Conservation (phyloP, 371 early-diverging fungal species). For the Mortierella sp. region DNA sequence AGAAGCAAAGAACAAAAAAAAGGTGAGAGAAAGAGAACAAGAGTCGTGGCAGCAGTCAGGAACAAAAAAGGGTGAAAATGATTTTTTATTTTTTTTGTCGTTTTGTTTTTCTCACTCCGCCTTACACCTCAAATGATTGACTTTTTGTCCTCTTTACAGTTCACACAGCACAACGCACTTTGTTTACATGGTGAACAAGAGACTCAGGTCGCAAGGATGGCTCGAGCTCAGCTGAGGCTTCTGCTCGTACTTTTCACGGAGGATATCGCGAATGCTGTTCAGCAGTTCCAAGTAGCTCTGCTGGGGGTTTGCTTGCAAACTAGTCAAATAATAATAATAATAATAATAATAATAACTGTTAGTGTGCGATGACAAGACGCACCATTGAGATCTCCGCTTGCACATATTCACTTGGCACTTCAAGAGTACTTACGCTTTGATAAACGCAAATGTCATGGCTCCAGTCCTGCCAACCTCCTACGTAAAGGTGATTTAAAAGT, state of each 20-base stretch:
- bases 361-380: no score
- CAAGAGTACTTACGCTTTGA: conserved; percentile 63
- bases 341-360: no score
- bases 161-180: background rate
- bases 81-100: background rate
- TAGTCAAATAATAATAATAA: no score
- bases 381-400: background rate
- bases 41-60: background rate
- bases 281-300: conserved; percentile 83
- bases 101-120: background rate
- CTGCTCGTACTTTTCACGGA: conserved; percentile 81
- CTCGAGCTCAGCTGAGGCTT: conserved; percentile 86
- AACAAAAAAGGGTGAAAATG: background rate
- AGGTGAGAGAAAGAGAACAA: no score
- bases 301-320: conserved; percentile 69
- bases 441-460: conserved; percentile 92
- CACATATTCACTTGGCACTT: background rate
- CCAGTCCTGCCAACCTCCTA: conserved; percentile 74
- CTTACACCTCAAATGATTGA: no score
- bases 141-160: background rate
- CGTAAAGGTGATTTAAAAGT: background rate
- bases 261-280: conserved; percentile 73
- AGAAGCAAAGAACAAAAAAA: background rate
- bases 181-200: conserved; percentile 69
- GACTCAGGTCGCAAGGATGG: conserved; percentile 81